A percentile compares a stretch with the other conserved stretches of the same genome.
These are phyloP conservation scores for Lathyrus sativus DNA, from an alignment of 306 rosid genomes.

Conservation along the genomic window DNA sequence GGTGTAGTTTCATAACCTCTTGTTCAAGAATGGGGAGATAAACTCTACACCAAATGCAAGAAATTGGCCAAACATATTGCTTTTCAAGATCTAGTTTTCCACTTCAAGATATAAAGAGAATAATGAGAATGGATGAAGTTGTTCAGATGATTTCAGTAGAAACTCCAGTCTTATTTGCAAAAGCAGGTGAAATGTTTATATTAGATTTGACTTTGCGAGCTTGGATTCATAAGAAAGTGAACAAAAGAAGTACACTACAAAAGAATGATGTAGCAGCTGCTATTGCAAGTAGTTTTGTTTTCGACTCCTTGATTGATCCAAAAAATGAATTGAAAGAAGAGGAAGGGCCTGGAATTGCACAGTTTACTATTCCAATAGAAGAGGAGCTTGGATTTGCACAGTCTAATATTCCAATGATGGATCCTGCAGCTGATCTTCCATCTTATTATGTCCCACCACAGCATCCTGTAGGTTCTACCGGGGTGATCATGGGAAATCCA, in stretches of 20 bases:
- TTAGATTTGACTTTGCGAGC: conserved; percentile 82
- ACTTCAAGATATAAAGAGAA: conserved; percentile 70
- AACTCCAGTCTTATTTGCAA: conserved; percentile 79
- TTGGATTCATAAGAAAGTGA: conserved; percentile 81
- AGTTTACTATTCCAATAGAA: too few species aligned
- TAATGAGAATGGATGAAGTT: conserved; percentile 92
- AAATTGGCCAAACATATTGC: conserved; percentile 64
- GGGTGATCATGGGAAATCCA: too few species aligned
- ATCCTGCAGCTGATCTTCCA: too few species aligned
- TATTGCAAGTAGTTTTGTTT: conserved; percentile 70
- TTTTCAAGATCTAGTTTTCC: conserved; percentile 75
- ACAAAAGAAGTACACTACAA: conserved; percentile 81
- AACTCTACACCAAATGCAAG: conserved; percentile 81
- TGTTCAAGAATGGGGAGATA: too few species aligned
- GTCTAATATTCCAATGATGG: conserved; percentile 30
- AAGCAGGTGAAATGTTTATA: conserved; percentile 84
- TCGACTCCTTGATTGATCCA: conserved; percentile 84
- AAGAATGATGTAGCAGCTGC: conserved; percentile 85
- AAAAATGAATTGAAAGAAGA: conserved; percentile 70
- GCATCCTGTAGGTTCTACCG: too few species aligned
- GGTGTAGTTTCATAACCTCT: too few species aligned
- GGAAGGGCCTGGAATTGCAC: conserved; percentile 64
- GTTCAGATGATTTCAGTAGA: conserved; percentile 83
- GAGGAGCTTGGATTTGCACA: too few species aligned
- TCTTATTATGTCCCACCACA: too few species aligned